These are phyloP conservation scores for Sonneratia caseolaris DNA, from an alignment of 345 rosid genomes.

Conservation along the genomic window DNA sequence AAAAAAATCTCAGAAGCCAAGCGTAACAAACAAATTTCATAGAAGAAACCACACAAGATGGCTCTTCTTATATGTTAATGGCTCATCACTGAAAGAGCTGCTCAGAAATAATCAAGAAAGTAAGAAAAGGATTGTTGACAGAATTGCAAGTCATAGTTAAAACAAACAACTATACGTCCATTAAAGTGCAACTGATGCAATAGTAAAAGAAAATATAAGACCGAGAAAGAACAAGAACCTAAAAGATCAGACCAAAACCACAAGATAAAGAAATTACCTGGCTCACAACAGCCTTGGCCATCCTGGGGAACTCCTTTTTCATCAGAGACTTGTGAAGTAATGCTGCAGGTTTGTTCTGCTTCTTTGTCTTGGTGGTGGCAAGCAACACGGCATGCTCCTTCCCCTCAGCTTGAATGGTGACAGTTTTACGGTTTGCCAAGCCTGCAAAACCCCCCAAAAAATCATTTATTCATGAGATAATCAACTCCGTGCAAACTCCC, in stretches of 20 bases:
- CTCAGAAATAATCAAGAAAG: not conserved
- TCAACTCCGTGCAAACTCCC: not conserved
- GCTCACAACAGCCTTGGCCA: not conserved
- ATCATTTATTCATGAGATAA: not conserved
- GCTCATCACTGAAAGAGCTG: slow-evolving; percentile 36
- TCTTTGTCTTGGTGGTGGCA: not conserved
- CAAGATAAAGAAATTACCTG: not conserved
- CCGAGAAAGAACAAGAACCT: too few relatives aligned
- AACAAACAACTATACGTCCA: too few relatives aligned
- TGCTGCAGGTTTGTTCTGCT: not conserved
- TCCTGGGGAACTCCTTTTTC: not conserved
- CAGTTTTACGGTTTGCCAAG: not conserved
- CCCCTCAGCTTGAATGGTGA: not conserved
- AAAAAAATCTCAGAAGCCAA: slow-evolving; percentile 38
- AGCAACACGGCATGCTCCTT: not conserved
- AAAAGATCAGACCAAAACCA: too few relatives aligned
- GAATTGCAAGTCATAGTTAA: too few relatives aligned
- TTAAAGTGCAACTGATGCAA: too few relatives aligned
- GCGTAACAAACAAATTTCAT: slow-evolving; percentile 44
- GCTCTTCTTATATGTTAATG: slow-evolving; percentile 40
- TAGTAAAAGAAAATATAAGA: too few relatives aligned
- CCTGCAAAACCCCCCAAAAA: not conserved
- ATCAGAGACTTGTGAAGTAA: not conserved
- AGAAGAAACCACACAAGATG: slow-evolving; percentile 22
- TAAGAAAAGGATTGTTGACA: too few relatives aligned